Evolutionary conservation across 2,329 filamentous ascomycete species (phyloP), one percentile per base, ranked within the genome.

Genomic region (Verticillium dahliae): DNA sequence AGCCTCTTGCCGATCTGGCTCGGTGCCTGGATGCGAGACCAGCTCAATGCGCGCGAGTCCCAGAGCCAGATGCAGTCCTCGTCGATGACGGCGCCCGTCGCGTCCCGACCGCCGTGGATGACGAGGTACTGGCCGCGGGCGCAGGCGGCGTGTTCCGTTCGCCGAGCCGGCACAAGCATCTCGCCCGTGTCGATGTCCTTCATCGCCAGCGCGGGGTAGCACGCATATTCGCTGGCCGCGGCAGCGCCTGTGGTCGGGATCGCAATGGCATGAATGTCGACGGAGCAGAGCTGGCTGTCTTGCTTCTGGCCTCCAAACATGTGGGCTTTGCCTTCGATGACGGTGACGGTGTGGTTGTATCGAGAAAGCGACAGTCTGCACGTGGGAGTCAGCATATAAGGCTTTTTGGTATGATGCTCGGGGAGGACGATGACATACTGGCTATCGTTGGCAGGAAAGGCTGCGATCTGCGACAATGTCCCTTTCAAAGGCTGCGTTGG

Each of bases 271-370:
- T 85, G 80, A 58, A 85, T 77, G 60, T 78, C 76, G 67, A 81
- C 81, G 60, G 77, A 75, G 37, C 80, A 81, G 33, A 83, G 72
- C 62, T 73, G 63, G 63, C 75, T 67, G 50, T 67, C 68, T 54
- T 70, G 67, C 1, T 66, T 71, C 66, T 78, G 75, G 59, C 83
- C 83, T 6, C 83, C 82, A 64, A 85, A 85, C 60, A 85, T 79
- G 68, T 84, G 84, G 35, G 81, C 81, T 64, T 80, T 79, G 59
- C 80, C 77, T 62, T 79, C 79, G 64, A 86, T 74, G 56, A 83
- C 71, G 4, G 80, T 82, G 57, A 85, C 67, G 2, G 80, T 81
- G 69, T 86, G 83, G 55, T 78, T 71, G 9, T 78, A 76, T 60
- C 82, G 76, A 6, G 76, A 74, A 11, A 86, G 74, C 5, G 72